Base-by-base conservation (phyloP, 176 grass and related monocot genomes). In the Oryza glaberrima region DNA sequence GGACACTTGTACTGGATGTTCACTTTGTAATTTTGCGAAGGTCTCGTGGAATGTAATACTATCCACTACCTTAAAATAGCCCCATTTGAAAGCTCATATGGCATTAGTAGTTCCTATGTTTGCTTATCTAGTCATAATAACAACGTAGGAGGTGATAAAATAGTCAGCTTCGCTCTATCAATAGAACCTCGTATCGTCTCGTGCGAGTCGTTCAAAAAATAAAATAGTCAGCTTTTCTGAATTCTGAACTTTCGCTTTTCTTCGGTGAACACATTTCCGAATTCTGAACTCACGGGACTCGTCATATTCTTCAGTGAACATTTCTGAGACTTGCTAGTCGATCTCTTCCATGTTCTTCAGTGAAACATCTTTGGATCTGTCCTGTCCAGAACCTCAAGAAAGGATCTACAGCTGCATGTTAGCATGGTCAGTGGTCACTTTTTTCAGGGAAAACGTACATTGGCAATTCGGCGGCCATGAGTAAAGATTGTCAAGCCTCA, bases 21-120 rank as follows among this genome's bases (percentile, higher is more conserved):
- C 36, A 16, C 47, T 2, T 34, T 46, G 63, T 87, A 87, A 76
- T 81, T 76, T 74, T 87, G 40, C 2, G 14, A 63, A 69, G 67
- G 9, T 71, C 5, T 25, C 9, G 44, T 51, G 19, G 48, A 81
- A 15, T 54, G 78, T 32, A 41, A 56, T 28, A 48, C 25, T 69
- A 25, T 34, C n/a, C 9, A 16, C 70, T 38, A 43, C n/a, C 17
- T 9, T 41, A 41, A 7, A 40, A 11, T 82, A 64, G 79, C 20
- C 48, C 52, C 64, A n/a, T 35, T 36, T 36, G 26, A 14, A 20
- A 20, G 1, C 30, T 26, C 35, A 7, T 17, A 23, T 69, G 4
- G 6, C 16, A 14, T 19, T 22, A 7, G 23, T 30, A 28, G 6
- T 16, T 25, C 25, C 17, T 30, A 14, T 45, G 70, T 69, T 69